Evolutionary conservation across 331 rosid species (phyloP).

Genomic region (Quercus tomentella): DNA sequence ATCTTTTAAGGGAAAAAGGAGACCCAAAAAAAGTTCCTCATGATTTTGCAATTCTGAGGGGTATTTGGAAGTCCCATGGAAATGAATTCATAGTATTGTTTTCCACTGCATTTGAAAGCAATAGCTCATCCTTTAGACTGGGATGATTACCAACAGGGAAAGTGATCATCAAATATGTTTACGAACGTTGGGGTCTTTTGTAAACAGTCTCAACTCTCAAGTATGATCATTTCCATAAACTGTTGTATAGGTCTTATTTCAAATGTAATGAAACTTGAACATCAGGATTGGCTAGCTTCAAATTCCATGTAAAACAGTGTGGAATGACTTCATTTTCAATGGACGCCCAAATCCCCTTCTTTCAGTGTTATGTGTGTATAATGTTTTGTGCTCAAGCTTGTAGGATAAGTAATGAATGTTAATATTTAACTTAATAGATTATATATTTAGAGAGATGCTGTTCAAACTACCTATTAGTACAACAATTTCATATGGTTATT

Average conservation of each 20-base stretch:
- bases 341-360: neutral
- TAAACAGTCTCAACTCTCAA: neutral
- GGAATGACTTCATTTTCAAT: neutral
- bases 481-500: neutral
- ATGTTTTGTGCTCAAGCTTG: neutral
- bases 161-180: neutral
- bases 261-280: neutral
- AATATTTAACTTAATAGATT: no score
- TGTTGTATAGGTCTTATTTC: neutral
- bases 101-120: conserved; percentile 20
- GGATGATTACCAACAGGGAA: neutral
- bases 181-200: neutral
- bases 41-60: neutral
- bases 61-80: conserved; percentile 11
- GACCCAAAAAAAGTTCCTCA: no score
- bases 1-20: neutral
- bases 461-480: neutral
- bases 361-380: neutral
- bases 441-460: no score
- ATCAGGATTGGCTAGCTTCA: neutral
- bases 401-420: neutral
- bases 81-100: neutral
- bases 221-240: neutral
- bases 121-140: neutral
- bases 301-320: neutral